A percentile compares a stretch with the other conserved stretches of the same genome.
phyloP scores from a whole-genome alignment of 257 asterid species.

The Nicotiana tomentosiformis region DNA sequence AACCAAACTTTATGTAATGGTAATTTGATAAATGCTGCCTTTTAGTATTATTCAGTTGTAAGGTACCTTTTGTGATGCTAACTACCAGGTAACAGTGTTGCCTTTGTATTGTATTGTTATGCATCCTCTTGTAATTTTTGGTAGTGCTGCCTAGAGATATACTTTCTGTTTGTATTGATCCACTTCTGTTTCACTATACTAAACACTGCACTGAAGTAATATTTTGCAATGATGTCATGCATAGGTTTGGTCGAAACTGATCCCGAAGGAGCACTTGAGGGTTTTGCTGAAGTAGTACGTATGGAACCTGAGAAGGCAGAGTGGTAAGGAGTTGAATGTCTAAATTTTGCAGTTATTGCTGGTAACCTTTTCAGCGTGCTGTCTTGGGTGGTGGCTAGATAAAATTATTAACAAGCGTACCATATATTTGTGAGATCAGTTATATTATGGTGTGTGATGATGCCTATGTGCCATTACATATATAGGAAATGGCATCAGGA shows the following conservation, averaged over 20 bases:
- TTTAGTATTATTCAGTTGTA: no score
- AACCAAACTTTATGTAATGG: no score
- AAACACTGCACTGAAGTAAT: background rate
- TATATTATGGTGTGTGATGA: no score
- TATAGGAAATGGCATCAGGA: no score
- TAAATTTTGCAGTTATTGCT: background rate
- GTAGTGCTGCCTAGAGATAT: background rate
- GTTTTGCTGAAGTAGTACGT: slow-evolving; percentile 79
- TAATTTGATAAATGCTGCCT: no score
- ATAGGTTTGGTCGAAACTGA: slow-evolving; percentile 85
- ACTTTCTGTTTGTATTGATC: background rate
- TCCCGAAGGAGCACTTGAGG: slow-evolving; percentile 89
- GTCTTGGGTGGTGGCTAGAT: no score
- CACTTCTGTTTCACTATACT: background rate
- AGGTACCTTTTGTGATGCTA: no score
- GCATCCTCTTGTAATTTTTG: background rate
- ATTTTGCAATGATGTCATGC: background rate
- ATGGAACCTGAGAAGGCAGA: slow-evolving; percentile 97
- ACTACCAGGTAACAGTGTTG: background rate
- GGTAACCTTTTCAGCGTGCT: no score
- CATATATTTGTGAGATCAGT: no score
- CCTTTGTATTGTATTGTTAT: background rate
- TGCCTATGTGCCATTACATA: no score
- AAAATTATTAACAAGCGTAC: no score
- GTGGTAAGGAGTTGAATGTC: slow-evolving; percentile 44